Evolutionary conservation across 1,139 yeast genomes (phyloP).

Genomic region (Pichia sp.): DNA sequence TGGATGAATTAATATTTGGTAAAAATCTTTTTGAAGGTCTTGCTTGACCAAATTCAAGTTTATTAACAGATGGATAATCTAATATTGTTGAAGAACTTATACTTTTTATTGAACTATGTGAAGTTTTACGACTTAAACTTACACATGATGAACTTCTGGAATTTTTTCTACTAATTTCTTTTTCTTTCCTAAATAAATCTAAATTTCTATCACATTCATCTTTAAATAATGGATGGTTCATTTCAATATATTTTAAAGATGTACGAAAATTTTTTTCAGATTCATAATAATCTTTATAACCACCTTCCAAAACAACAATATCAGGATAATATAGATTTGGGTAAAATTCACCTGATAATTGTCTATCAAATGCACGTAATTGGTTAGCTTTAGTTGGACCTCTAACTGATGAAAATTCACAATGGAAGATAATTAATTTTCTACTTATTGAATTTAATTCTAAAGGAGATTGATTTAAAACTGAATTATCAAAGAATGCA

Average conservation of each 20-base stretch:
- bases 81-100: constrained; percentile 8
- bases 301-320: constrained; percentile 82
- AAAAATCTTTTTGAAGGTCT: constrained; percentile 10
- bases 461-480: constrained; percentile 19
- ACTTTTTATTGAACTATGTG: constrained; percentile 12
- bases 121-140: constrained; percentile 13
- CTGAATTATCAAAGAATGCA: constrained; percentile 31
- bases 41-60: constrained; percentile 9
- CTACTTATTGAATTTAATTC: constrained; percentile 22
- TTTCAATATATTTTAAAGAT: constrained; percentile 78
- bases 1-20: too few species aligned
- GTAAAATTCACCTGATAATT: constrained; percentile 62
- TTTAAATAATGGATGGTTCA: constrained; percentile 72
- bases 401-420: constrained; percentile 88
- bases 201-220: constrained; percentile 66
- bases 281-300: constrained; percentile 74
- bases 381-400: constrained; percentile 92
- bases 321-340: constrained; percentile 85
- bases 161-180: constrained; percentile 10
- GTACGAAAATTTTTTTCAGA: constrained; percentile 20
- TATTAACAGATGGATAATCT: constrained; percentile 14
- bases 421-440: constrained; percentile 73
- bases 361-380: constrained; percentile 77
- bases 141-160: constrained; percentile 10
- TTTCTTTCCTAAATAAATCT: constrained; percentile 58